Percentiles rank a stretch among this genome's conserved stretches.
phyloP scores from a whole-genome alignment of 345 rosid genomes.

The Trapa incisa region DNA sequence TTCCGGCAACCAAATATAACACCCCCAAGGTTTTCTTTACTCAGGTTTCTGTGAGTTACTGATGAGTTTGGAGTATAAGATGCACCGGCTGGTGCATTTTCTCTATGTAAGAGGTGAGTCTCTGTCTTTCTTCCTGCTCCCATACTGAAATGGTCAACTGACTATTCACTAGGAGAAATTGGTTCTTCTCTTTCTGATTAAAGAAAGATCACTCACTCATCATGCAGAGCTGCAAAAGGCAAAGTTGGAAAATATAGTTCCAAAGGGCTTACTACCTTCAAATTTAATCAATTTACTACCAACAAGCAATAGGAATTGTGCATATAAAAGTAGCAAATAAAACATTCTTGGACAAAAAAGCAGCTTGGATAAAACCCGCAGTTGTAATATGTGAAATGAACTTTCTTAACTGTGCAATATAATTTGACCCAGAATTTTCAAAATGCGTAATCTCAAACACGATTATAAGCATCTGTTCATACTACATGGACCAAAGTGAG shows the following conservation, averaged over 20 bases:
- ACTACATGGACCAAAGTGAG: too few species aligned
- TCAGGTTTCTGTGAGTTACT: conserved; percentile 27
- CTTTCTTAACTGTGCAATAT: too few species aligned
- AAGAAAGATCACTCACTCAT: background rate
- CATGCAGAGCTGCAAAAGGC: conserved; percentile 1
- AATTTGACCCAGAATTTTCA: too few species aligned
- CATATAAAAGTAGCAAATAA: background rate
- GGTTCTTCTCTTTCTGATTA: background rate
- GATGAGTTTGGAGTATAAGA: background rate
- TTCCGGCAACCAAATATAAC: conserved; percentile 65
- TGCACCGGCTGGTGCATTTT: background rate
- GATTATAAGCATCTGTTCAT: too few species aligned
- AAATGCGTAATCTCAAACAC: too few species aligned
- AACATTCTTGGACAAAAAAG: background rate
- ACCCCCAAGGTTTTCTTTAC: conserved; percentile 48
- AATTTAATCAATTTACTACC: background rate
- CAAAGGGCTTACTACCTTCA: background rate
- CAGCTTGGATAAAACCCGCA: background rate
- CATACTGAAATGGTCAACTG: background rate
- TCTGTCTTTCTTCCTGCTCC: conserved; percentile 4
- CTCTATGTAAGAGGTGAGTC: background rate
- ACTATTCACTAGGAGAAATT: background rate
- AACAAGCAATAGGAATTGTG: background rate
- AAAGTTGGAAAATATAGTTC: background rate
- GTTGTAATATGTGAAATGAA: too few species aligned